Base-by-base conservation (phyloP, 2,329 filamentous ascomycete species). In the Aspergillus sojae region DNA sequence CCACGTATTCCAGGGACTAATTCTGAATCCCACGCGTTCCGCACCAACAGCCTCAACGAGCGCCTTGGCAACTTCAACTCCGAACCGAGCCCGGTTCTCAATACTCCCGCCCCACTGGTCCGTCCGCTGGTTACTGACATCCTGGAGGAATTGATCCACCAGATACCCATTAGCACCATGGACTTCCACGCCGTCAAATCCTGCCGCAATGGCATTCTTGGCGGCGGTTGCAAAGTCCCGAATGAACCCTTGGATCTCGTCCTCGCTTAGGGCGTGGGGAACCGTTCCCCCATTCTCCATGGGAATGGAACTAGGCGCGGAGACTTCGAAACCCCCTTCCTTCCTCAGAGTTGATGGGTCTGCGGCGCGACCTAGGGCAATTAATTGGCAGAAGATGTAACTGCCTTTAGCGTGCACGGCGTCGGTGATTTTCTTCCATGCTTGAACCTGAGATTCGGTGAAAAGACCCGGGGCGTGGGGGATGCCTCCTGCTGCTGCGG, bases 371-470 rank as follows among this genome's bases (percentile, higher is more conserved):
- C 89, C 88, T 19, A 86, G 77, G 0, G 83, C 83, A 79, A 85
- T 89, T 0, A 91, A 77, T 69, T 91, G 89, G 4, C 82, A 77
- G 74, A 81, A 89, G 28, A 90, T 86, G 70, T 80, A 86, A 21
- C 81, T 83, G 1, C 84, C 85, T 64, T 86, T 87, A 28, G 78
- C 78, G 69, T 91, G 89, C 0, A 91, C 86, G 0, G 83, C 85
- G n/a, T 86, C 82, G 4, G 84, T 87, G 52, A 91, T 78, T 1
- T 79, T 74, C 66, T 82, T 85, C 89, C 88, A 91, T 0, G 79
- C 83, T 0, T 77, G 77, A 23, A 88, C 77, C 63, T 89, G 86
- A 10, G 78, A 11, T 0, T 81, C 74, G 12, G 72, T 83, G 71
- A 81, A 88, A 63, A 88, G 30, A 41, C 86, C 86, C 0, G 88